These are phyloP conservation scores for Termitomyces sp. DNA, from an alignment of 768 basidiomycete species.

Conservation along the genomic window DNA sequence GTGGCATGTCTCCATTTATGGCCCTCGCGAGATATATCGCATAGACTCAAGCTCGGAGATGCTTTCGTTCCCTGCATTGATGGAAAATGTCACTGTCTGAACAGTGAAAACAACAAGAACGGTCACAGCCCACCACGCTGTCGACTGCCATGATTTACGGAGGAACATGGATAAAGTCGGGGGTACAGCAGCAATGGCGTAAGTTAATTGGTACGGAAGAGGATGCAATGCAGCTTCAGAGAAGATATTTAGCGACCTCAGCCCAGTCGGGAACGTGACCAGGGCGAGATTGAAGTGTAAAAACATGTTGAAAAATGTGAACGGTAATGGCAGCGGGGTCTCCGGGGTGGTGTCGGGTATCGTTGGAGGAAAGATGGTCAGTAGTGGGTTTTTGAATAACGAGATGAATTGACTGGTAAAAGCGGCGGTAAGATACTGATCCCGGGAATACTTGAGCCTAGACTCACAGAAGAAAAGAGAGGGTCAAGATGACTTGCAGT, in stretches of 20 bases:
- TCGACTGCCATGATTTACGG: slow-evolving; percentile 45
- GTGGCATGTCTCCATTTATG: slow-evolving; percentile 14
- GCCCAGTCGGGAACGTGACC: slow-evolving; percentile 32
- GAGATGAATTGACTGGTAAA: slow-evolving; percentile 41
- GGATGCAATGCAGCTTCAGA: slow-evolving; percentile 20
- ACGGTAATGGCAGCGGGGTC: slow-evolving; percentile 38
- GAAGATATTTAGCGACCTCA: slow-evolving; percentile 26
- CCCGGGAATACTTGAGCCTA: not conserved
- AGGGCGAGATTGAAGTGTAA: slow-evolving; percentile 45
- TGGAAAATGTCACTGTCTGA: slow-evolving; percentile 38
- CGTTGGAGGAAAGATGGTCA: slow-evolving; percentile 33
- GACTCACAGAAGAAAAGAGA: slow-evolving; percentile 44
- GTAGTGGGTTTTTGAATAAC: slow-evolving; percentile 41
- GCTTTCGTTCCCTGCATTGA: slow-evolving; percentile 37
- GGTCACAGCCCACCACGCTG: slow-evolving; percentile 47
- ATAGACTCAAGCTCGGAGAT: slow-evolving; percentile 46
- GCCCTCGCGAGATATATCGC: slow-evolving; percentile 50
- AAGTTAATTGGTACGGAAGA: slow-evolving; percentile 19
- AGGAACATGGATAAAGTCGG: slow-evolving; percentile 45
- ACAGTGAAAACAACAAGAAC: slow-evolving; percentile 35
- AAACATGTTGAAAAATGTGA: slow-evolving; percentile 43
- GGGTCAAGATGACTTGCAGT: slow-evolving; percentile 33
- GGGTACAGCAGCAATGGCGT: slow-evolving; percentile 38
- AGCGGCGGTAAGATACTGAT: not conserved
- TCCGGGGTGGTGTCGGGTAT: slow-evolving; percentile 18